phyloP scores from a whole-genome alignment of 495 filamentous ascomycete species.

The Tuber brumale region DNA sequence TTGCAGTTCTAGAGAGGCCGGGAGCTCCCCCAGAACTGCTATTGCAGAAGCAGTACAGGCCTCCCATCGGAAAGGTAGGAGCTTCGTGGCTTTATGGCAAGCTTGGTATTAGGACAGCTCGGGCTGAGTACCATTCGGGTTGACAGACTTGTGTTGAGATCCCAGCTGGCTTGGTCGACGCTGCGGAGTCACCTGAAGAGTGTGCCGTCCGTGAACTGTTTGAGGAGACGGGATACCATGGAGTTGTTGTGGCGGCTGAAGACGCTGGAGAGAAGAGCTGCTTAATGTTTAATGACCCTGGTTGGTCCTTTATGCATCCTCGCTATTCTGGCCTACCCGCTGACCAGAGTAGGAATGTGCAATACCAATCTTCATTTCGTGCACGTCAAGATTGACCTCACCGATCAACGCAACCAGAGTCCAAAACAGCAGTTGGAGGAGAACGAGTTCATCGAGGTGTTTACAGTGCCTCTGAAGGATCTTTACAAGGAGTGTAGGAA shows the following conservation, averaged over 20 bases:
- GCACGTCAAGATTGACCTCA: slow-evolving; percentile 68
- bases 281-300: slow-evolving; percentile 69
- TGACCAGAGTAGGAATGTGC: slow-evolving; percentile 57
- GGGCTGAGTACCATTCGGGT: not conserved
- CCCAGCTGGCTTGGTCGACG: slow-evolving; percentile 80
- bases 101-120: not conserved
- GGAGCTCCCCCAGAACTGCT: slow-evolving; percentile 53
- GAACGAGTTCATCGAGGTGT: slow-evolving; percentile 85
- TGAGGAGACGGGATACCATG: slow-evolving; percentile 91
- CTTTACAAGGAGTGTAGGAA: slow-evolving; percentile 62
- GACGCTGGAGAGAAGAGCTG: slow-evolving; percentile 55
- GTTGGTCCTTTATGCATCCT: slow-evolving; percentile 10
- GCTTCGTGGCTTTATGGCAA: not conserved
- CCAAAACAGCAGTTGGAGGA: slow-evolving; percentile 73
- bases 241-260: slow-evolving; percentile 47
- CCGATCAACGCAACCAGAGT: slow-evolving; percentile 60
- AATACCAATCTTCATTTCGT: slow-evolving; percentile 83
- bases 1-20: slow-evolving; percentile 72
- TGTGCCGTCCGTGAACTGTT: slow-evolving; percentile 82
- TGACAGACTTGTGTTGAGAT: slow-evolving; percentile 59
- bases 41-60: slow-evolving; percentile 82
- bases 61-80: slow-evolving; percentile 64
- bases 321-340: not conserved
- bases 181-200: slow-evolving; percentile 67
- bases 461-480: slow-evolving; percentile 59